Percentiles rank a stretch among this genome's conserved stretches.
phyloP scores from a whole-genome alignment of 2,329 filamentous ascomycete genomes.

The Claviceps humidiphila region DNA sequence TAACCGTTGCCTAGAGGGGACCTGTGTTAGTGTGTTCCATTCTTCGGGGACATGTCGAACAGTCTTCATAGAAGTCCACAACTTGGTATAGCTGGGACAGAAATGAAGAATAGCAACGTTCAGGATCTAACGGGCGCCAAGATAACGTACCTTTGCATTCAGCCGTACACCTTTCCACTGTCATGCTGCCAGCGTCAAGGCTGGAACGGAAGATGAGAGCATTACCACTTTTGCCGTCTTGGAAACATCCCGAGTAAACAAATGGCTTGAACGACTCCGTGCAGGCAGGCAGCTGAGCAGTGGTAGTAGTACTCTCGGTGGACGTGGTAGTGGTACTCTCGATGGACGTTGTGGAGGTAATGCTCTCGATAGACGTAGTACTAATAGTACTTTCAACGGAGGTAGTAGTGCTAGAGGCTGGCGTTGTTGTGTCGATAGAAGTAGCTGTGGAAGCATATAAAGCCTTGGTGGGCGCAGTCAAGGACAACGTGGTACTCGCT shows the following conservation, averaged over 20 bases:
- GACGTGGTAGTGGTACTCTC: no score
- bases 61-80: not conserved
- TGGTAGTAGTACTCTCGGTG: no score
- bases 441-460: slow-evolving; percentile 5
- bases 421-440: not conserved
- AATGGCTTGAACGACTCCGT: slow-evolving; percentile 32
- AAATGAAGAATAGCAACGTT: not conserved
- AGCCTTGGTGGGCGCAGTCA: slow-evolving; percentile 4
- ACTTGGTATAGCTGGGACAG: no score
- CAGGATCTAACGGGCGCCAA: not conserved
- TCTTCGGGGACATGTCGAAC: not conserved
- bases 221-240: slow-evolving; percentile 21
- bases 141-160: slow-evolving; percentile 32
- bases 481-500: slow-evolving; percentile 13
- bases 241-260: slow-evolving; percentile 33
- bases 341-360: no score
- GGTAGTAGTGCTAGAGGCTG: no score
- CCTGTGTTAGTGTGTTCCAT: not conserved
- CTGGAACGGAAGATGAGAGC: slow-evolving; percentile 30
- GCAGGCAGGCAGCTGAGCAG: slow-evolving; percentile 28
- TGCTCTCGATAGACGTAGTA: no score
- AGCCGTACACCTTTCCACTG: slow-evolving; percentile 32
- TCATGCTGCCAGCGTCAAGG: slow-evolving; percentile 27
- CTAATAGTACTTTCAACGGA: no score
- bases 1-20: slow-evolving; percentile 31